phyloP scores from a whole-genome alignment of 768 basidiomycete species.

The Piloderma croceum region DNA sequence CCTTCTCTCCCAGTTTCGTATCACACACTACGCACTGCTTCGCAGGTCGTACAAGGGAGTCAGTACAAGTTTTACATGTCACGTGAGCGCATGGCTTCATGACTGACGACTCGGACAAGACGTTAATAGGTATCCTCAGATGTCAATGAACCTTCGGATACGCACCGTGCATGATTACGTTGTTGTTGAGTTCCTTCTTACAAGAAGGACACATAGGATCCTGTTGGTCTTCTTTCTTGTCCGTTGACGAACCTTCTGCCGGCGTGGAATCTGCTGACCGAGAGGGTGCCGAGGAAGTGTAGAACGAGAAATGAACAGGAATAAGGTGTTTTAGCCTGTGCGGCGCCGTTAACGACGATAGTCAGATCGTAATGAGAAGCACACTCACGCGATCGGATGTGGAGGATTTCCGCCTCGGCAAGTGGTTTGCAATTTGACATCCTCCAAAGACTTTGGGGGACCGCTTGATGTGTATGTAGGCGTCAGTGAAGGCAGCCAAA shows the following conservation, averaged over 20 bases:
- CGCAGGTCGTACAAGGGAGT: constrained; percentile 72
- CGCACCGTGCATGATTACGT: constrained; percentile 62
- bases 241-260: constrained; percentile 21
- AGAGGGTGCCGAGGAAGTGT: constrained; percentile 32
- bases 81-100: constrained; percentile 89
- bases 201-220: constrained; percentile 84
- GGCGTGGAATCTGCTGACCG: constrained; percentile 36
- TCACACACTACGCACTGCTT: constrained; percentile 90
- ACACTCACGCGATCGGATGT: constrained; percentile 70
- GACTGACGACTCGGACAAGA: constrained; percentile 44
- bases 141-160: constrained; percentile 6
- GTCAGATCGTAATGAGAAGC: background rate
- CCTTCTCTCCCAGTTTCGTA: constrained; percentile 52
- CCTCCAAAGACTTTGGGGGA: constrained; percentile 59
- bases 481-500: constrained; percentile 93
- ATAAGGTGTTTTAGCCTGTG: constrained; percentile 75
- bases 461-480: constrained; percentile 68
- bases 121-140: constrained; percentile 1
- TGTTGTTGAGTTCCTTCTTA: constrained; percentile 81
- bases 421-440: constrained; percentile 82
- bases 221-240: constrained; percentile 46
- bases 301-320: constrained; percentile 73
- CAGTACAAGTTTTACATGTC: constrained; percentile 85
- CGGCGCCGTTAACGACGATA: constrained; percentile 3
- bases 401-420: constrained; percentile 78